A percentile compares a stretch with the other conserved stretches of the same genome.
phyloP scores from a whole-genome alignment of 2,329 filamentous ascomycete species.

The Cercospora nicotianae region DNA sequence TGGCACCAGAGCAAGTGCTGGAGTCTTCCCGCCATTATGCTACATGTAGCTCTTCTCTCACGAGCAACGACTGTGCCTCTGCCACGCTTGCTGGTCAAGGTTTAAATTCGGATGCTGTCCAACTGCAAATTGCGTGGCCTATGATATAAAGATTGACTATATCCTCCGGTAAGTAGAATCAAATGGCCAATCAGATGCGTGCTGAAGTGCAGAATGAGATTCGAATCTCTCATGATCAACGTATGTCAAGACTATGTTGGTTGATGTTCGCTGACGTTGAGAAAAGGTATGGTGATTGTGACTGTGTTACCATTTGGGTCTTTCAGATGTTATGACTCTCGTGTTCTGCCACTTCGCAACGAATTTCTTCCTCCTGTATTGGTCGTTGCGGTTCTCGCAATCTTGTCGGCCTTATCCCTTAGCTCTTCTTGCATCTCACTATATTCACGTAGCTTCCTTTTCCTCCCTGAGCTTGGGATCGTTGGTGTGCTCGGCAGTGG shows the following conservation, averaged over 20 bases:
- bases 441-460: not conserved
- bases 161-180: not conserved
- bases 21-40: not conserved
- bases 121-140: not conserved
- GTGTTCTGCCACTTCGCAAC: not conserved
- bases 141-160: not conserved
- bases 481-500: not conserved
- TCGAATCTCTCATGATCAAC: too few relatives aligned
- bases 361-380: not conserved
- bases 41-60: not conserved
- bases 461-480: not conserved
- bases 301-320: not conserved
- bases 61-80: not conserved
- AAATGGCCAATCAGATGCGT: not conserved
- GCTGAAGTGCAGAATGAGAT: too few relatives aligned
- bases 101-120: not conserved
- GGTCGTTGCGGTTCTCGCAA: not conserved
- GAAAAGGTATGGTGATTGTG: not conserved
- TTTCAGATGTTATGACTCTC: not conserved
- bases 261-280: not conserved
- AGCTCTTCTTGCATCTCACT: not conserved
- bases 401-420: not conserved
- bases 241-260: too few relatives aligned
- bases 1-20: not conserved
- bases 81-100: not conserved